Evolutionary conservation across 768 basidiomycete species (phyloP).

Genomic region (Tubosaeta sp.): DNA sequence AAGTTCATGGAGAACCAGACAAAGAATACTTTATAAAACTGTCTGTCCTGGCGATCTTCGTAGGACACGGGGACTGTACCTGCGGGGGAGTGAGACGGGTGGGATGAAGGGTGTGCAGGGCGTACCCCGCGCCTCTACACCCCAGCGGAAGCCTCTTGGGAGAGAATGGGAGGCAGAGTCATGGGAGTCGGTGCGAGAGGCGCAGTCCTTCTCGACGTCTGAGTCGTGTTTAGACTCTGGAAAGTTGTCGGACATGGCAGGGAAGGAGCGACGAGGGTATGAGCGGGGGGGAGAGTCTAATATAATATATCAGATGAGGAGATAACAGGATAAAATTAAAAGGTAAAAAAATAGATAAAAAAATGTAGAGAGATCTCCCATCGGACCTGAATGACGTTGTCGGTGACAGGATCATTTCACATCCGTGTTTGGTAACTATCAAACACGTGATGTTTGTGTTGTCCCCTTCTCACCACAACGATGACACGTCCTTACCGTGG

Average conservation of each 20-base stretch:
- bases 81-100: slow-evolving; percentile 1
- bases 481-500: slow-evolving; percentile 60
- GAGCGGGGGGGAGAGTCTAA: slow-evolving; percentile 3
- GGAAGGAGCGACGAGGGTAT: not conserved
- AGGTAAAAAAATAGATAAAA: not conserved
- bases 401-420: slow-evolving; percentile 2
- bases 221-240: slow-evolving; percentile 19
- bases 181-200: slow-evolving; percentile 14
- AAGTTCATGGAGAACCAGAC: slow-evolving; percentile 71
- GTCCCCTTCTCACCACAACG: not conserved
- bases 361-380: not conserved
- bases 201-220: slow-evolving; percentile 29
- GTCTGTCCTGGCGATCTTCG: slow-evolving; percentile 51
- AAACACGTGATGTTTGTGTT: slow-evolving; percentile 18
- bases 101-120: not conserved
- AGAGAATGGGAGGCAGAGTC: not conserved
- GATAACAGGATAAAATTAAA: not conserved
- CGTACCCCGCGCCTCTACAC: slow-evolving; percentile 30
- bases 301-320: slow-evolving; percentile 9
- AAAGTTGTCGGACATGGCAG: slow-evolving; percentile 21
- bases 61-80: slow-evolving; percentile 52
- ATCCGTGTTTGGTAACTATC: not conserved
- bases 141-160: slow-evolving; percentile 26
- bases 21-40: slow-evolving; percentile 62
- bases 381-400: slow-evolving; percentile 5